These are phyloP conservation scores for Vanrija sp. DNA, from an alignment of 1,284 basidiomycete species.

Conservation along the genomic window DNA sequence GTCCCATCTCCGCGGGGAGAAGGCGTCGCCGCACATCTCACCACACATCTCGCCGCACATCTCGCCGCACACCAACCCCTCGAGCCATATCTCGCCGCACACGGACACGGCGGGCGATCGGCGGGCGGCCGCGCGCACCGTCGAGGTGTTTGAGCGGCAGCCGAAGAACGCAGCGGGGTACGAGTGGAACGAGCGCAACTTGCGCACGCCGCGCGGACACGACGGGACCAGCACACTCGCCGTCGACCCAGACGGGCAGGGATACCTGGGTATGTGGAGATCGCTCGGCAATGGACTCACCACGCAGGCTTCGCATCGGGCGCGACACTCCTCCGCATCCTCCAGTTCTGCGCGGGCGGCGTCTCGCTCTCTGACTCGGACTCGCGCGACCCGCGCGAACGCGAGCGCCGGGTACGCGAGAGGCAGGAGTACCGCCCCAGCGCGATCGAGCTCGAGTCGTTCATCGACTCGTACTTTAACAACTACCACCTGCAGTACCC, in stretches of 20 bases:
- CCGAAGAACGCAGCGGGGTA: conserved; percentile 15
- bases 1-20: too few relatives aligned
- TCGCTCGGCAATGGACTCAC: too few relatives aligned
- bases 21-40: too few relatives aligned
- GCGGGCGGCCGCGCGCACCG: background rate
- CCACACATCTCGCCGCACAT: too few relatives aligned
- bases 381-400: background rate
- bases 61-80: too few relatives aligned
- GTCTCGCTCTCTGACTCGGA: background rate
- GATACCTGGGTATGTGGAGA: conserved; percentile 21
- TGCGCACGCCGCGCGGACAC: too few relatives aligned
- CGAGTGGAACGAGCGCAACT: conserved; percentile 22
- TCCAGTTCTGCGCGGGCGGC: conserved; percentile 19
- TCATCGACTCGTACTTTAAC: conserved; percentile 7
- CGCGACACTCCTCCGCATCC: conserved; percentile 21
- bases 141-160: conserved; percentile 14
- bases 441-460: background rate
- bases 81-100: too few relatives aligned
- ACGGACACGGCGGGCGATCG: too few relatives aligned
- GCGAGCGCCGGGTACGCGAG: too few relatives aligned
- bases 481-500: conserved; percentile 13
- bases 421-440: background rate
- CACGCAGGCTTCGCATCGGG: conserved; percentile 22
- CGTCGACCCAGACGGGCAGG: conserved; percentile 21
- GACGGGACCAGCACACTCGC: conserved; percentile 25